Conservation (phyloP, 2,329 filamentous ascomycete genomes). For the Calonectria pseudoturangicola region DNA sequence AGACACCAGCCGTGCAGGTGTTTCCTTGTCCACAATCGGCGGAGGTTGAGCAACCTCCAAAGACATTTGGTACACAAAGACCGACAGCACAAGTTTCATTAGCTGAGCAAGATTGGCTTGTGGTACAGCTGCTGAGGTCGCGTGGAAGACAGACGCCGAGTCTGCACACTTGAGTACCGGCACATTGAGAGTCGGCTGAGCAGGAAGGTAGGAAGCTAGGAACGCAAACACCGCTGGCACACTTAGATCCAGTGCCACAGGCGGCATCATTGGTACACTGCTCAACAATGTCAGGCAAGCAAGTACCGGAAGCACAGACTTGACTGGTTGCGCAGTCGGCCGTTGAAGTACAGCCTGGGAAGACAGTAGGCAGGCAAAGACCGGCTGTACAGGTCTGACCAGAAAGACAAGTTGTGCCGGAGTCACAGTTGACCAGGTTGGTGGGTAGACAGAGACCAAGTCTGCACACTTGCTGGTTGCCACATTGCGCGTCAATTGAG, state of each 20-base stretch:
- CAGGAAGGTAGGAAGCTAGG: slow-evolving; percentile 25
- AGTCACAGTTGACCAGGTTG: background rate
- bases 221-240: slow-evolving; percentile 21
- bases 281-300: slow-evolving; percentile 24
- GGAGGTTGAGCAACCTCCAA: slow-evolving; percentile 3
- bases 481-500: slow-evolving; percentile 30
- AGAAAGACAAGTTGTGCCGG: background rate
- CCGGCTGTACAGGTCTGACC: slow-evolving; percentile 29
- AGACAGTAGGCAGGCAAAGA: slow-evolving; percentile 27
- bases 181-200: slow-evolving; percentile 16
- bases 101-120: background rate
- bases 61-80: slow-evolving; percentile 27
- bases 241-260: slow-evolving; percentile 8
- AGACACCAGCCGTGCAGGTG: slow-evolving; percentile 28
- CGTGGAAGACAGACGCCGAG: slow-evolving; percentile 34
- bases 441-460: slow-evolving; percentile 31
- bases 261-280: slow-evolving; percentile 9
- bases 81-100: slow-evolving; percentile 31
- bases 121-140: slow-evolving; percentile 20
- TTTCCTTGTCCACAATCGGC: slow-evolving; percentile 26
- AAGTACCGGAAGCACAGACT: slow-evolving; percentile 25
- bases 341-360: slow-evolving; percentile 9
- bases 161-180: slow-evolving; percentile 26
- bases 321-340: slow-evolving; percentile 10
- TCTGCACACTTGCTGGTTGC: slow-evolving; percentile 22